These are phyloP conservation scores for Colletotrichum gigasporum DNA, from an alignment of 2,329 filamentous ascomycete species.

Conservation along the genomic window DNA sequence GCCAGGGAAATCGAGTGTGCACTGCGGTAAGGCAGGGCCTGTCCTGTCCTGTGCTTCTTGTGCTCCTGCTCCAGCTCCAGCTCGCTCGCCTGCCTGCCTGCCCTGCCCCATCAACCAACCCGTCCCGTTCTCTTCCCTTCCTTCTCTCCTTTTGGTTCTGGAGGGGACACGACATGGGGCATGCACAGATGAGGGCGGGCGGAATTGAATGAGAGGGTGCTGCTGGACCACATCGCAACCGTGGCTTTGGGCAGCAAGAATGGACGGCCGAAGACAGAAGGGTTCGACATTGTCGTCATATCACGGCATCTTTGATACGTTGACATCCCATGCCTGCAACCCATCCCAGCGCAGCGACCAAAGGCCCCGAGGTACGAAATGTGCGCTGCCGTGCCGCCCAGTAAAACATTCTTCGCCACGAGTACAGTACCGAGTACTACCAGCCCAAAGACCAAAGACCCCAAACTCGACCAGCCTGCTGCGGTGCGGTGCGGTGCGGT, in stretches of 20 bases:
- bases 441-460: too few relatives aligned
- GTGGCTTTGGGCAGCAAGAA: slow-evolving; percentile 26
- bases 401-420: too few relatives aligned
- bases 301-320: slow-evolving; percentile 18
- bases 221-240: slow-evolving; percentile 27
- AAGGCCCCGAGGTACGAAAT: too few relatives aligned
- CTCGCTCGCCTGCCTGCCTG: background rate
- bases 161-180: slow-evolving; percentile 23
- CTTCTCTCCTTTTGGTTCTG: background rate
- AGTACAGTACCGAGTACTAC: too few relatives aligned
- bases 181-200: slow-evolving; percentile 22
- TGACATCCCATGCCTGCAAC: slow-evolving; percentile 12
- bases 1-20: background rate
- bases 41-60: too few relatives aligned
- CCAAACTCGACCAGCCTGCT: too few relatives aligned
- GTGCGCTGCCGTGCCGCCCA: background rate
- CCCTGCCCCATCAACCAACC: background rate
- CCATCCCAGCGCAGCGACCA: background rate
- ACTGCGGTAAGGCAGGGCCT: background rate
- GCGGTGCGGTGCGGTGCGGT: too few relatives aligned
- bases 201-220: slow-evolving; percentile 24
- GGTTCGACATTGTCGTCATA: slow-evolving; percentile 30
- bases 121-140: background rate
- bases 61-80: background rate
- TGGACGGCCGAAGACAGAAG: slow-evolving; percentile 4